phyloP scores from a whole-genome alignment of 106 monocot species.

The Allium cepa region DNA sequence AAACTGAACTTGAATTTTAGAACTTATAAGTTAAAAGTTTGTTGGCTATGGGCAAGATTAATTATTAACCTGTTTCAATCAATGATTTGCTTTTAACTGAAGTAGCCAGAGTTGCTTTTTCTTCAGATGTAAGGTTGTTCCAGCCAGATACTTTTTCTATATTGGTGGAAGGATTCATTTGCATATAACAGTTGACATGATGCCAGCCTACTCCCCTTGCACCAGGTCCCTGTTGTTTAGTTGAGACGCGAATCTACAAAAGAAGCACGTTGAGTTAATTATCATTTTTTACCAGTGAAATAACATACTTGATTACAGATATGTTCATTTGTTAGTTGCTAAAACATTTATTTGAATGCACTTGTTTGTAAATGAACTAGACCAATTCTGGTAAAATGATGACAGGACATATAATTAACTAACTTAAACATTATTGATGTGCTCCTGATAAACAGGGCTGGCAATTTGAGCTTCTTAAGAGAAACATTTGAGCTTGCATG shows the following conservation, averaged over 20 bases:
- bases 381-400: too few species aligned
- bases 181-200: slow-evolving; percentile 62
- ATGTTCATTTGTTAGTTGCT: too few species aligned
- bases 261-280: background rate
- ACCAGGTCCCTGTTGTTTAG: slow-evolving; percentile 64
- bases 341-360: too few species aligned
- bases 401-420: too few species aligned
- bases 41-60: background rate
- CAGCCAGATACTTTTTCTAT: slow-evolving; percentile 69
- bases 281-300: too few species aligned
- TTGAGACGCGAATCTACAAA: slow-evolving; percentile 74
- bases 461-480: too few species aligned
- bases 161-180: slow-evolving; percentile 51
- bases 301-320: too few species aligned
- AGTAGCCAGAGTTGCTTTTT: slow-evolving; percentile 43
- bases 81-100: slow-evolving; percentile 10
- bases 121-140: slow-evolving; percentile 61
- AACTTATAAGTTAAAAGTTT: too few species aligned
- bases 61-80: background rate
- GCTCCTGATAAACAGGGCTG: too few species aligned
- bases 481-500: too few species aligned
- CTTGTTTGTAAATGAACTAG: too few species aligned
- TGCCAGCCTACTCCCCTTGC: slow-evolving; percentile 54
- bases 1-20: background rate
- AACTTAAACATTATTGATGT: too few species aligned